Conservation (phyloP, 345 rosid species). For the Angophora floribunda region DNA sequence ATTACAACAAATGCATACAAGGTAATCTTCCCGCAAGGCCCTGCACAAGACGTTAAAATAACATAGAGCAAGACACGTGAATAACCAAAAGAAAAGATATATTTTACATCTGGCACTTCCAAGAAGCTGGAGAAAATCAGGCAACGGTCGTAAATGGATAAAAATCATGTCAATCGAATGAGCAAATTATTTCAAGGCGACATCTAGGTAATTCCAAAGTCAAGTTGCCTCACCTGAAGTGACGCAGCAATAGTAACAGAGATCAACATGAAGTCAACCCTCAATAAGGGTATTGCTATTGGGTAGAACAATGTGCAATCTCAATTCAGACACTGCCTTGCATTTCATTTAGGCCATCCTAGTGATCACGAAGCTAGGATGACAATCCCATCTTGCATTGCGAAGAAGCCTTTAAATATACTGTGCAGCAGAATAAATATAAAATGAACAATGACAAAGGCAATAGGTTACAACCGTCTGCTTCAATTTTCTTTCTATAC, state of each 20-base stretch:
- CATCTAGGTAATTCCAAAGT: not conserved
- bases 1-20: too few relatives aligned
- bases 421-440: too few relatives aligned
- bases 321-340: not conserved
- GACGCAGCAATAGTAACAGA: not conserved
- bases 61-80: too few relatives aligned
- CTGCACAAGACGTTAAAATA: too few relatives aligned
- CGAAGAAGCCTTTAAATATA: not conserved
- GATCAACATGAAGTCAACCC: not conserved
- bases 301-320: not conserved
- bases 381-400: not conserved
- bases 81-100: too few relatives aligned
- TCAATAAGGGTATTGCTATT: not conserved
- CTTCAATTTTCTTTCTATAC: slow-evolving; percentile 46
- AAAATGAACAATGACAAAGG: not conserved
- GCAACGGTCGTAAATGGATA: too few relatives aligned
- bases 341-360: not conserved
- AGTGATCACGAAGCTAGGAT: not conserved
- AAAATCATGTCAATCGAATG: not conserved
- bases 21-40: too few relatives aligned
- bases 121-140: too few relatives aligned
- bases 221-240: not conserved
- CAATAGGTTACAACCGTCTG: slow-evolving; percentile 14
- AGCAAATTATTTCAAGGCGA: not conserved
- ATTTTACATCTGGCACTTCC: too few relatives aligned